phyloP scores from a whole-genome alignment of 768 basidiomycete species.

The Phylloporus arenicola region DNA sequence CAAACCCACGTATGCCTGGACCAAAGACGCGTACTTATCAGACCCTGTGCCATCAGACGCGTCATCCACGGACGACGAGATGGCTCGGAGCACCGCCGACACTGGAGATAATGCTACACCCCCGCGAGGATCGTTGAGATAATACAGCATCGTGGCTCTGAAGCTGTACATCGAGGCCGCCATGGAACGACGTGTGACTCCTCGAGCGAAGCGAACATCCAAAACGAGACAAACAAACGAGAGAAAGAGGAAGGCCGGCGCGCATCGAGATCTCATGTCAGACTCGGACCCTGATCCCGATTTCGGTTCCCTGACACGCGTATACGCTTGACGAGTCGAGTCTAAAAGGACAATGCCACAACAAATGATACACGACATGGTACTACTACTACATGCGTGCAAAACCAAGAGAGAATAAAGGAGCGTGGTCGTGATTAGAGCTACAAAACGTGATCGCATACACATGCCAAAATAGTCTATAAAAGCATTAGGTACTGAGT shows the following conservation, averaged over 20 bases:
- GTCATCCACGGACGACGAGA: no score
- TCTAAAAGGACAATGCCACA: neutral
- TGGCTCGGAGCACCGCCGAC: neutral
- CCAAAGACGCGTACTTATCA: no score
- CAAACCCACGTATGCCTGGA: no score
- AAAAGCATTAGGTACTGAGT: conserved; percentile 3
- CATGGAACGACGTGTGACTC: no score
- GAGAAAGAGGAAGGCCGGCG: no score
- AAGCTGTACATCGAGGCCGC: no score
- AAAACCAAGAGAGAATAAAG: neutral
- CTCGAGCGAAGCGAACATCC: no score
- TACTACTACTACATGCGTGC: neutral
- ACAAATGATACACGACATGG: neutral
- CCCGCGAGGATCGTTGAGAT: no score
- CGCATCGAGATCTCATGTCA: neutral
- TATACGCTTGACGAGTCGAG: neutral
- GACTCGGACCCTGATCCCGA: neutral
- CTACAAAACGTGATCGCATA: neutral
- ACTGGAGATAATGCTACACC: no score
- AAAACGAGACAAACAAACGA: no score
- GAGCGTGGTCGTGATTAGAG: neutral
- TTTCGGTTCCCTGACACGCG: neutral
- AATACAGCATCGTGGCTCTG: no score
- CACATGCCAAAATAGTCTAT: conserved; percentile 21
- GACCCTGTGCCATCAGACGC: no score